These are phyloP conservation scores for Cladosporium sp. DNA, from an alignment of 2,329 filamentous ascomycete genomes.

Conservation along the genomic window DNA sequence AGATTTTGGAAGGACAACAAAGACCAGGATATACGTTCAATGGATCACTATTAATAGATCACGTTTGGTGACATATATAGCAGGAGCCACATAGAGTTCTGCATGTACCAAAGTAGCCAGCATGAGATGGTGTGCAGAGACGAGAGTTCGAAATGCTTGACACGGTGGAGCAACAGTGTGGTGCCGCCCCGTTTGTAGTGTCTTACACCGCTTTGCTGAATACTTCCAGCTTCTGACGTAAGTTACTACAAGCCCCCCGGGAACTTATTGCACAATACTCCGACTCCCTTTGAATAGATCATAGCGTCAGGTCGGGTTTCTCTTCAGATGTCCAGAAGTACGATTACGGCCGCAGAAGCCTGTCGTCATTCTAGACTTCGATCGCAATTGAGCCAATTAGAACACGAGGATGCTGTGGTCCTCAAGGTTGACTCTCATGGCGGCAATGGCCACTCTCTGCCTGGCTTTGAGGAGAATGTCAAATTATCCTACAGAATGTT, in stretches of 20 bases:
- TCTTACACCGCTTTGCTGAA: neutral
- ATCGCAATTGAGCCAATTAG: neutral
- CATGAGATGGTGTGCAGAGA: neutral
- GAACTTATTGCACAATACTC: neutral
- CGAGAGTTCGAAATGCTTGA: neutral
- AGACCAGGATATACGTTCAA: neutral
- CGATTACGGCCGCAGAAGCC: neutral
- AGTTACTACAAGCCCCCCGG: neutral
- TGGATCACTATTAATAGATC: neutral
- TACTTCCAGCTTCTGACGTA: neutral
- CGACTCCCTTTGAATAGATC: neutral
- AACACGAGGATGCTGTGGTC: neutral
- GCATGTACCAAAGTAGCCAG: neutral
- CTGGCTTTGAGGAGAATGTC: neutral
- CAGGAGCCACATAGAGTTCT: neutral
- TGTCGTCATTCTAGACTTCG: neutral
- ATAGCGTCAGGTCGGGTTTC: neutral
- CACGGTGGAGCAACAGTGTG: neutral
- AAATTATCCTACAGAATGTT: neutral
- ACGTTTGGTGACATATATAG: neutral
- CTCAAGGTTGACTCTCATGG: neutral
- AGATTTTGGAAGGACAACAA: too few relatives aligned
- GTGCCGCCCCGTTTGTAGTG: neutral
- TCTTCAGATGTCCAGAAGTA: neutral
- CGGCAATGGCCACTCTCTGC: neutral